Conservation (phyloP, 2,329 filamentous ascomycete species). For the Pestalotiopsis sp. region DNA sequence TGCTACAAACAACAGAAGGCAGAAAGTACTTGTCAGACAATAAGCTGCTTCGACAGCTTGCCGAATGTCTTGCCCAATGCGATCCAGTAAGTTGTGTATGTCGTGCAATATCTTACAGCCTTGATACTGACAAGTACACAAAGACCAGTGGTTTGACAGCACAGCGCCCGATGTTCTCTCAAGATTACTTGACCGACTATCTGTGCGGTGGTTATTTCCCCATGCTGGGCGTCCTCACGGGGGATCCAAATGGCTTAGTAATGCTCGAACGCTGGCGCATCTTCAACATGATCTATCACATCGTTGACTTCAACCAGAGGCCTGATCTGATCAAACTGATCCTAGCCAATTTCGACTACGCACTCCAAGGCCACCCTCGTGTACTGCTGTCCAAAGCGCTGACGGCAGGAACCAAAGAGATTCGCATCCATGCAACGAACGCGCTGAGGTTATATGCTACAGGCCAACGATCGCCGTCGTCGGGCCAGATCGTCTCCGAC, state of each 20-base stretch:
- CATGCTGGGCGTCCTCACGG: conserved; percentile 84
- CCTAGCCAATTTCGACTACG: conserved; percentile 90
- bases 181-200: conserved; percentile 79
- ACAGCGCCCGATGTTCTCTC: conserved; percentile 84
- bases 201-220: conserved; percentile 92
- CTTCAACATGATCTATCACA: conserved; percentile 99
- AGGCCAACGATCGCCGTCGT: conserved; percentile 40
- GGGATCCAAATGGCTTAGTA: conserved; percentile 76
- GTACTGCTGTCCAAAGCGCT: conserved; percentile 92
- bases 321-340: conserved; percentile 89
- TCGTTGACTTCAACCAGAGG: conserved; percentile 85
- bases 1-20: conserved; percentile 84
- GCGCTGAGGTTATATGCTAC: conserved; percentile 84
- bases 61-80: conserved; percentile 92
- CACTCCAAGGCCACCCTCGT: conserved; percentile 81
- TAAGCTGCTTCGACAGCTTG: conserved; percentile 90
- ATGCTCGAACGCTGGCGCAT: conserved; percentile 97
- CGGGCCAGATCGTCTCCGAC: conserved; percentile 54
- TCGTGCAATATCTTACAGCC: not conserved
- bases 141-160: conserved; percentile 74
- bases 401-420: conserved; percentile 87
- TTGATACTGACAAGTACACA: not conserved
- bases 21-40: conserved; percentile 84
- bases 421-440: conserved; percentile 87
- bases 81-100: conserved; percentile 66